Evolutionary conservation across 495 filamentous ascomycete genomes (phyloP).

Genomic region (Trichoderma gamsii): DNA sequence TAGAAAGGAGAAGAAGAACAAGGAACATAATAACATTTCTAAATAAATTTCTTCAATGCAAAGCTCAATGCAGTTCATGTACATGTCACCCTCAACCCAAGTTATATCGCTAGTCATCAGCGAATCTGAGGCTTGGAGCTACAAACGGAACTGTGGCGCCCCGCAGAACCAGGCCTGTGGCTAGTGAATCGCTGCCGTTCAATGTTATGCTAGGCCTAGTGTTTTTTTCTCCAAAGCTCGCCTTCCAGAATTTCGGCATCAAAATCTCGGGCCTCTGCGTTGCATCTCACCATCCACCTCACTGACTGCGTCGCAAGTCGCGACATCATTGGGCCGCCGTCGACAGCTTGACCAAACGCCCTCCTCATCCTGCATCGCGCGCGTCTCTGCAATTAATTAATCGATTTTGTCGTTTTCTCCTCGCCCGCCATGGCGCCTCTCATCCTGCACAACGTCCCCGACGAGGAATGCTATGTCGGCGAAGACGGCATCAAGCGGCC

Average conservation of each 20-base stretch:
- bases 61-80: too few species aligned
- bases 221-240: neutral
- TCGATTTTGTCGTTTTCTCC: neutral
- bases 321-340: neutral
- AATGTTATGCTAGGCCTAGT: neutral
- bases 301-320: neutral
- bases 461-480: constrained; percentile 52
- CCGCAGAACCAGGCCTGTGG: neutral
- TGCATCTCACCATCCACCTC: neutral
- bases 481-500: constrained; percentile 51
- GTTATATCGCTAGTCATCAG: too few species aligned
- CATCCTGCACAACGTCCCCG: constrained; percentile 54
- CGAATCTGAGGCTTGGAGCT: neutral
- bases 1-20: too few species aligned
- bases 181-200: neutral
- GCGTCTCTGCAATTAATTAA: neutral
- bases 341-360: neutral
- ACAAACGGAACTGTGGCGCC: neutral
- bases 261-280: neutral
- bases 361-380: neutral
- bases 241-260: neutral
- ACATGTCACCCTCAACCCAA: too few species aligned
- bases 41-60: too few species aligned
- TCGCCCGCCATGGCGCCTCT: constrained; percentile 43
- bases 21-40: too few species aligned